A percentile compares a stretch with the other conserved stretches of the same genome.
Evolutionary conservation across 177 flowering plant species (phyloP).

Genomic region (Vitis hybrid): DNA sequence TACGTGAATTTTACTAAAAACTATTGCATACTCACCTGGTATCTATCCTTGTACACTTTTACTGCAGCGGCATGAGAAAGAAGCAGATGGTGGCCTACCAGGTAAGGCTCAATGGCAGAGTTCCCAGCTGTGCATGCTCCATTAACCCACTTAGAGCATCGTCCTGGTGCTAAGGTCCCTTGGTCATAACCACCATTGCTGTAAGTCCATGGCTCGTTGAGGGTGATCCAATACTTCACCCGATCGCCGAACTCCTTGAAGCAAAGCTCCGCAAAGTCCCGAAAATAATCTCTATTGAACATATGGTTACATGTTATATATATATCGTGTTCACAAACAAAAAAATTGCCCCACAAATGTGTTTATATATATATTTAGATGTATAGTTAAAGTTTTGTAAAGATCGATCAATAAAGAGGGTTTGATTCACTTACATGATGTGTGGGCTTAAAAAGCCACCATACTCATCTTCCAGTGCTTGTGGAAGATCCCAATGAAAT

Average conservation of each 20-base stretch:
- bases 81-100: constrained; percentile 28
- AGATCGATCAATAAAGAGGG: background rate
- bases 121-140: constrained; percentile 26
- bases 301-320: background rate
- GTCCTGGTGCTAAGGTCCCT: constrained; percentile 25
- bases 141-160: constrained; percentile 24
- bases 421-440: constrained; percentile 22
- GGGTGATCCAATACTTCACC: constrained; percentile 37
- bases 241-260: constrained; percentile 31
- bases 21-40: constrained; percentile 14
- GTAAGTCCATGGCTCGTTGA: constrained; percentile 26
- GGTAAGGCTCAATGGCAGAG: constrained; percentile 42
- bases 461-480: constrained; percentile 32
- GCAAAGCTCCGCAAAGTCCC: constrained; percentile 29
- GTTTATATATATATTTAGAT: background rate
- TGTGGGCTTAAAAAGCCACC: constrained; percentile 19
- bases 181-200: constrained; percentile 8
- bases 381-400: background rate
- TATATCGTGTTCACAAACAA: too few relatives aligned
- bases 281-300: constrained; percentile 22
- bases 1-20: background rate
- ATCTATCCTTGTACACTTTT: constrained; percentile 23
- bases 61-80: constrained; percentile 40
- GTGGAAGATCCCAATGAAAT: constrained; percentile 30
- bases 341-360: background rate